Evolutionary conservation across 2,329 filamentous ascomycete genomes (phyloP), one percentile per base, ranked within the genome.

Genomic region (Parastagonospora nodorum): DNA sequence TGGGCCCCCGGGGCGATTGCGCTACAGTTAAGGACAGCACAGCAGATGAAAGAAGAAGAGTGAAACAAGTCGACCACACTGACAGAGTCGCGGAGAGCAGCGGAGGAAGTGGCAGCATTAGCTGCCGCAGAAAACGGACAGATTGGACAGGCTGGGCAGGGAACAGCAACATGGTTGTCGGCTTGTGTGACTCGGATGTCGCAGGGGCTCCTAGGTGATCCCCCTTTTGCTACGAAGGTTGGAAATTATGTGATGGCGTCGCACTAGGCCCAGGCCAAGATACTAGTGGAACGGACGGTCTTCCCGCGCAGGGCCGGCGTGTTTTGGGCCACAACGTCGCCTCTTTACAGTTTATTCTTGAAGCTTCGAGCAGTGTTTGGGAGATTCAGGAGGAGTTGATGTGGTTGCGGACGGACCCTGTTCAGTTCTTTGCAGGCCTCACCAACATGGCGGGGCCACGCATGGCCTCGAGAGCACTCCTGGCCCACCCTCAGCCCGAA

Each of bases 171-270:
- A 48, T 51, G 61, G 51, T 57, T 50, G 58, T 53, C 59, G 62
- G 47, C 43, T 42, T 49, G 60, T 63, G 64, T 67, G 68, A 65
- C 59, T 51, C 50, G 57, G 56, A 50, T 40, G 42, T 45, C 55
- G 67, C 67, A 64, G 56, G 60, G 65, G 60, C 58, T 60, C 45
- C 45, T 50, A n/a, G 35, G 53, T 47, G 67, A 60, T 45, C 36
- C 69, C 69, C 68, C 63, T 68, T 64, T 70, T 63, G 56, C 48
- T 43, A 42, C 48, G 58, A 62, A 61, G 56, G 60, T 50, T 48
- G 54, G 60, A 50, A 49, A 43, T 56, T 50, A 57, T 48, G 51
- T 60, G 56, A 60, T 63, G 57, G 61, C 52, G 52, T 52, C 49
- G 36, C 55, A 44, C 58, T 61, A 64, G 45, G 43, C 58, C 51